phyloP scores from a whole-genome alignment of 2,329 filamentous ascomycete species.

The Pestalotiopsis sp. region DNA sequence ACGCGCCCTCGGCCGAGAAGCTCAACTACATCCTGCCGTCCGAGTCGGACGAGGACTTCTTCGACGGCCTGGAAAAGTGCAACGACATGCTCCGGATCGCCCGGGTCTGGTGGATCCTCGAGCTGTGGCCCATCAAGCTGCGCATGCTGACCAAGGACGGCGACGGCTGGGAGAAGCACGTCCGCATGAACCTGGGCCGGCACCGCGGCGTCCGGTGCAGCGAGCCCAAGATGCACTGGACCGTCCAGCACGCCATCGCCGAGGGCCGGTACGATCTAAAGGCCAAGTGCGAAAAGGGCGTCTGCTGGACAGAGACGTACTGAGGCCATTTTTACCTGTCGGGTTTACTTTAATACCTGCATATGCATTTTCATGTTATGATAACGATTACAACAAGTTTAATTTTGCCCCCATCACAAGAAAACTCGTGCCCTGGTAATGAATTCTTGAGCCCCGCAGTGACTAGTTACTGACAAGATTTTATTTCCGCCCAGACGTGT shows the following conservation, averaged over 20 bases:
- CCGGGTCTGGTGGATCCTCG: conserved; percentile 45
- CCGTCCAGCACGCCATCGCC: conserved; percentile 38
- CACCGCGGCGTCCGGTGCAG: conserved; percentile 37
- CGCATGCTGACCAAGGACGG: conserved; percentile 31
- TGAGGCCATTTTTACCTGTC: not conserved
- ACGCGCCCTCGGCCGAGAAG: conserved; percentile 20
- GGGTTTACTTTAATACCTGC: not conserved
- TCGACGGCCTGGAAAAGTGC: conserved; percentile 41
- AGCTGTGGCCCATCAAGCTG: conserved; percentile 45
- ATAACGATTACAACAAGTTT: not conserved
- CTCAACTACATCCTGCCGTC: conserved; percentile 31
- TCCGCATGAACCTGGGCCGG: conserved; percentile 39
- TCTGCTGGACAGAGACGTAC: conserved; percentile 32
- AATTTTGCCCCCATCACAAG: no score
- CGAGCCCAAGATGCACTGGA: conserved; percentile 46
- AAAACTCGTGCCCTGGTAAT: no score
- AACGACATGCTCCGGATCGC: conserved; percentile 41
- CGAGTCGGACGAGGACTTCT: conserved; percentile 44
- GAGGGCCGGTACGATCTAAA: conserved; percentile 37
- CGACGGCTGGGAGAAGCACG: conserved; percentile 39
- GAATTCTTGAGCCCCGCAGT: no score
- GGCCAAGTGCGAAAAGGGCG: conserved; percentile 29
- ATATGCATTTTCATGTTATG: not conserved
- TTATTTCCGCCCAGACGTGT: no score
- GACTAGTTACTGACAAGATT: no score